Evolutionary conservation across 805 yeast species (phyloP), one percentile per base, ranked within the genome.

Genomic region (Candida incommunis): DNA sequence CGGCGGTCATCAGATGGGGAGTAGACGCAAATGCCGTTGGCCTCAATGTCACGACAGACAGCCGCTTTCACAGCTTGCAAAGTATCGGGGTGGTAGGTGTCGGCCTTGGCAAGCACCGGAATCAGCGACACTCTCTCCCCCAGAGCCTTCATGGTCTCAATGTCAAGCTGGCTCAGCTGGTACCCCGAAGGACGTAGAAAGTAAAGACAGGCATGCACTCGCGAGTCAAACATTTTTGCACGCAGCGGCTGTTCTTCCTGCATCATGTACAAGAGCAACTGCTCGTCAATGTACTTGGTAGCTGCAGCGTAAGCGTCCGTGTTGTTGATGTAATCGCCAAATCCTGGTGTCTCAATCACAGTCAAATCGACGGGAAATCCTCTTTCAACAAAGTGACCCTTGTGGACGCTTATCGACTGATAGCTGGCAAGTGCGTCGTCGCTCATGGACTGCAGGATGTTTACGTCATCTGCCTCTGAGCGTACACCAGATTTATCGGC

Each of bases 181-280:
- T 85, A 94, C 20, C 94, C 94, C 1, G 94, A 82, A 41, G 96
- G 96, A 59, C 90, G 78, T 51, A 88, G 81, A 60, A 88, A 87
- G 65, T 87, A 88, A 41, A 88, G 66, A 61, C 94, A 84, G 2
- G 87, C 94, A 58, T 88, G 95, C 27, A 88, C 95, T 56, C 96
- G 75, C 51, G 85, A 67, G 64, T 88, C 96, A 35, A 65, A 65
- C 9, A 60, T 41, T 41, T 43, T 31, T 2, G 45, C 48, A 63
- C 97, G 76, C 43, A 61, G 63, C 26, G 97, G 97, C 66, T 88
- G 97, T 59, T 86, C 92, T 60, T 87, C 96, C 62, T 84, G 95
- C 61, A 82, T 82, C 90, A 87, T 82, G 61, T 66, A 86, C 22
- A 82, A 72, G 57, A 81, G 87, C 58, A 85, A 92, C 67, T 87